A percentile compares a stretch with the other conserved stretches of the same genome.
Evolutionary conservation across 352 stramenopile genomes (phyloP).

Genomic region (Pythium rishiriense): DNA sequence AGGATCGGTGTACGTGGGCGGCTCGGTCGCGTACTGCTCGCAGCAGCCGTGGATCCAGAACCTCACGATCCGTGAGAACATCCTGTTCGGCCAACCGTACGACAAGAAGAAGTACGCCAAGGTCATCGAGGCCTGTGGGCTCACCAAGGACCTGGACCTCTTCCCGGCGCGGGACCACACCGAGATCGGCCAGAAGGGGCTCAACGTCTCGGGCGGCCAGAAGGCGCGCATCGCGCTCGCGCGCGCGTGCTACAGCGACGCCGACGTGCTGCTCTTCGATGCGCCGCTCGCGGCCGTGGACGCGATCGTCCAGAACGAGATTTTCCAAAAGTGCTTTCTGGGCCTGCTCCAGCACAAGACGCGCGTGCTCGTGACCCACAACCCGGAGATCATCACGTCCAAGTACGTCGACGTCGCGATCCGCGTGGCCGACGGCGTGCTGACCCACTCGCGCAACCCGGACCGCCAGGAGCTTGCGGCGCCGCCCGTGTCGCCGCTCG

Average conservation of each 20-base stretch:
- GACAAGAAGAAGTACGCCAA: conserved; percentile 67
- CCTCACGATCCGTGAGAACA: conserved; percentile 92
- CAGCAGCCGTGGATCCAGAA: conserved; percentile 96
- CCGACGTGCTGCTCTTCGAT: conserved; percentile 73
- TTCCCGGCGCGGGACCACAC: conserved; percentile 85
- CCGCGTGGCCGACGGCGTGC: conserved; percentile 44
- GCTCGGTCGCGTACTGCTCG: conserved; percentile 71
- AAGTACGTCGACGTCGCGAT: conserved; percentile 62
- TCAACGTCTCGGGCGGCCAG: conserved; percentile 65
- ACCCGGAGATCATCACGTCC: conserved; percentile 63
- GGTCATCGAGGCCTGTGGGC: conserved; percentile 73
- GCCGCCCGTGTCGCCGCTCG: conserved; percentile 40
- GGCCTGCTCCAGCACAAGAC: conserved; percentile 67
- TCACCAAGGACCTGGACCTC: conserved; percentile 77
- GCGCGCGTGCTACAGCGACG: conserved; percentile 85
- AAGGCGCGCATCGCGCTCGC: conserved; percentile 78
- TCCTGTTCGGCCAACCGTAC: conserved; percentile 88
- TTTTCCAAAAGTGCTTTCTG: conserved; percentile 82
- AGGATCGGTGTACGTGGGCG: conserved; percentile 57
- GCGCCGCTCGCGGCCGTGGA: conserved; percentile 51
- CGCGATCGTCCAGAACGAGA: conserved; percentile 71
- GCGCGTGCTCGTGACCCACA: conserved; percentile 67
- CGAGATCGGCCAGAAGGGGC: conserved; percentile 62
- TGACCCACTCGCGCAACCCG: conserved; percentile 51
- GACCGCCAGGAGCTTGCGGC: conserved; percentile 32